These are phyloP conservation scores for Alternaria metachromatica DNA, from an alignment of 2,329 filamentous ascomycete genomes.

Conservation along the genomic window DNA sequence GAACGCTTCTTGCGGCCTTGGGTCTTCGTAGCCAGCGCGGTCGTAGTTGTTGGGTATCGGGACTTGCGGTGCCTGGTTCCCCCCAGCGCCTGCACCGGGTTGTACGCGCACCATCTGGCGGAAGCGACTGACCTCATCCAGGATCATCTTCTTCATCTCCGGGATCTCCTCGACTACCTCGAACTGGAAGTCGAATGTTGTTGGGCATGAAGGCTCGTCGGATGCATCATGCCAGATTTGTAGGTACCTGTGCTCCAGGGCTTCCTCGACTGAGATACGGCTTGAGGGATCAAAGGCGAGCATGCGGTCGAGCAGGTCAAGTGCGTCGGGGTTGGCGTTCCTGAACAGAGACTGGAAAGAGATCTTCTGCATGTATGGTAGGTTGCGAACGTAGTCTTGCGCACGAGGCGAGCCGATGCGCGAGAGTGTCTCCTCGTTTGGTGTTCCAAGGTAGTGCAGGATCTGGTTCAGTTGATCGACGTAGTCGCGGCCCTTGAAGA, in stretches of 20 bases:
- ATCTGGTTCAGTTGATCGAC: slow-evolving; percentile 99
- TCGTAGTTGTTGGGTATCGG: slow-evolving; percentile 69
- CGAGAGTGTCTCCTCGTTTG: slow-evolving; percentile 90
- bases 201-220: slow-evolving; percentile 92
- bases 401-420: slow-evolving; percentile 95
- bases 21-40: slow-evolving; percentile 65
- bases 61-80: slow-evolving; percentile 59
- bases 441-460: slow-evolving; percentile 94
- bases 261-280: slow-evolving; percentile 92
- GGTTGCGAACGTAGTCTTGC: slow-evolving; percentile 97
- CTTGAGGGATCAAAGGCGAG: slow-evolving; percentile 94
- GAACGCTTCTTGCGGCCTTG: slow-evolving; percentile 65
- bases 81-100: slow-evolving; percentile 38
- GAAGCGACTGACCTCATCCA: slow-evolving; percentile 92
- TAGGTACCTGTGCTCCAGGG: slow-evolving; percentile 94
- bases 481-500: slow-evolving; percentile 99
- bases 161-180: slow-evolving; percentile 94
- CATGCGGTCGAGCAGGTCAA: slow-evolving; percentile 96
- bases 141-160: slow-evolving; percentile 96
- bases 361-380: slow-evolving; percentile 93
- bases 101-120: slow-evolving; percentile 63
- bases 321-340: slow-evolving; percentile 91
- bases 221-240: slow-evolving; percentile 98
- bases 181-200: slow-evolving; percentile 97
- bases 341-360: slow-evolving; percentile 88